Conservation (phyloP, 2,329 filamentous ascomycete species). For the Ophiocordyceps camponoti-saundersi region DNA sequence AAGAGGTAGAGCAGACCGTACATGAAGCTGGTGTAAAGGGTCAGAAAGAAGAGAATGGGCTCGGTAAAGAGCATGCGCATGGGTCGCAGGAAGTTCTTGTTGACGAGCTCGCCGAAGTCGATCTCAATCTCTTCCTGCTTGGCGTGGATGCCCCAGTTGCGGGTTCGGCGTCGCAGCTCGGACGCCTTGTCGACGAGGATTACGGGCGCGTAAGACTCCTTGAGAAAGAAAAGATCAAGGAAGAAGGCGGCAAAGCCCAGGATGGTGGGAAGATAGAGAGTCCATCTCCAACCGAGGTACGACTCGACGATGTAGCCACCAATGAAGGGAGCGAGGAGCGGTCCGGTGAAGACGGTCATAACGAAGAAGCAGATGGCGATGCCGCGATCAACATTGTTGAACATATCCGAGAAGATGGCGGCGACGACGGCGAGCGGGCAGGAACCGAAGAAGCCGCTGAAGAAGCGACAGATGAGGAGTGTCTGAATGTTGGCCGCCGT, state of each 20-base stretch:
- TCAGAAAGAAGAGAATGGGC: constrained; percentile 51
- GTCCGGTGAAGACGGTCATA: constrained; percentile 44
- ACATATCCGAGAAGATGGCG: constrained; percentile 58
- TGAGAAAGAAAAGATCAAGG: constrained; percentile 43
- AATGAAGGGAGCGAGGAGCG: constrained; percentile 49
- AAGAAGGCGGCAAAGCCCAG: constrained; percentile 45
- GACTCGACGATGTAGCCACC: constrained; percentile 50
- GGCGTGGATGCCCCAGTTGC: constrained; percentile 55
- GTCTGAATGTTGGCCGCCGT: constrained; percentile 52
- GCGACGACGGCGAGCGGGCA: constrained; percentile 52
- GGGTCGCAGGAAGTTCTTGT: constrained; percentile 51
- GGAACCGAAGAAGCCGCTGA: constrained; percentile 55
- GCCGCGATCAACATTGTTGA: constrained; percentile 44
- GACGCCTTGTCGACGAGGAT: constrained; percentile 45
- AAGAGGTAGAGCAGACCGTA: constrained; percentile 73
- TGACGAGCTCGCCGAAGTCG: constrained; percentile 43
- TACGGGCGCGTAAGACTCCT: constrained; percentile 54
- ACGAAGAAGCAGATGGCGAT: constrained; percentile 25
- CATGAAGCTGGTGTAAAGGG: constrained; percentile 58
- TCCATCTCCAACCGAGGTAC: constrained; percentile 57
- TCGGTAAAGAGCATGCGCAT: constrained; percentile 49
- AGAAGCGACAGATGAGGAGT: constrained; percentile 56
- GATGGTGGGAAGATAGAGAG: constrained; percentile 44
- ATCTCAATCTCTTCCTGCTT: constrained; percentile 58
- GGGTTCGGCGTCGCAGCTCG: constrained; percentile 43